Percentiles rank a stretch among this genome's conserved stretches.
Evolutionary conservation across 2,329 filamentous ascomycete genomes (phyloP).

Genomic region (Arachnopeziza araneosa): DNA sequence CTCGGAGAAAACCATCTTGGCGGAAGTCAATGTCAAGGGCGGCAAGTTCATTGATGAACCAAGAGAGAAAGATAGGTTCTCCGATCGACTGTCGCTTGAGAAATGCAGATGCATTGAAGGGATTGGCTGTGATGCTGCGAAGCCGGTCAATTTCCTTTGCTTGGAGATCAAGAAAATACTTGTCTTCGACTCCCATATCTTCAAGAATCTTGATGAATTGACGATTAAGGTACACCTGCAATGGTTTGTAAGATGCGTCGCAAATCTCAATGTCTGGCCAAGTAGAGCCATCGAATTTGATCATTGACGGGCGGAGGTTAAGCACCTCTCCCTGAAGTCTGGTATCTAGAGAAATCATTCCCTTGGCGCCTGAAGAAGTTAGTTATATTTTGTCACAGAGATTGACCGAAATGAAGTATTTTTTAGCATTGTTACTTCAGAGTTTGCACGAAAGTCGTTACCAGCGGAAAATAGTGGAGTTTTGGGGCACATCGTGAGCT

Average conservation of each 20-base stretch:
- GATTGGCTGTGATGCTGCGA: slow-evolving; percentile 50
- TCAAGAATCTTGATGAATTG: slow-evolving; percentile 84
- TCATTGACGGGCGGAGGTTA: slow-evolving; percentile 67
- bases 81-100: slow-evolving; percentile 58
- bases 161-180: slow-evolving; percentile 62
- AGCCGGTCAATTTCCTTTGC: slow-evolving; percentile 54
- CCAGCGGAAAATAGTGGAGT: not conserved
- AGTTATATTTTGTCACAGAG: not conserved
- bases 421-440: too few species aligned
- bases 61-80: slow-evolving; percentile 52
- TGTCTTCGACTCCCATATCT: slow-evolving; percentile 57
- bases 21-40: slow-evolving; percentile 58
- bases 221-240: slow-evolving; percentile 68
- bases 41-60: slow-evolving; percentile 55
- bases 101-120: slow-evolving; percentile 60
- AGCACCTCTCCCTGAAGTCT: slow-evolving; percentile 53
- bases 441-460: too few species aligned
- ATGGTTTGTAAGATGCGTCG: slow-evolving; percentile 59
- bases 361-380: slow-evolving; percentile 56
- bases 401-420: not conserved
- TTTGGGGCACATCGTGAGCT: too few species aligned
- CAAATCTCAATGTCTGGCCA: slow-evolving; percentile 63
- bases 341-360: slow-evolving; percentile 68
- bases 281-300: slow-evolving; percentile 62
- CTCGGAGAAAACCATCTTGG: slow-evolving; percentile 63